Percentiles rank a stretch among this genome's conserved stretches.
Evolutionary conservation across 1,284 basidiomycete genomes (phyloP).

Genomic region (Malassezia equina): DNA sequence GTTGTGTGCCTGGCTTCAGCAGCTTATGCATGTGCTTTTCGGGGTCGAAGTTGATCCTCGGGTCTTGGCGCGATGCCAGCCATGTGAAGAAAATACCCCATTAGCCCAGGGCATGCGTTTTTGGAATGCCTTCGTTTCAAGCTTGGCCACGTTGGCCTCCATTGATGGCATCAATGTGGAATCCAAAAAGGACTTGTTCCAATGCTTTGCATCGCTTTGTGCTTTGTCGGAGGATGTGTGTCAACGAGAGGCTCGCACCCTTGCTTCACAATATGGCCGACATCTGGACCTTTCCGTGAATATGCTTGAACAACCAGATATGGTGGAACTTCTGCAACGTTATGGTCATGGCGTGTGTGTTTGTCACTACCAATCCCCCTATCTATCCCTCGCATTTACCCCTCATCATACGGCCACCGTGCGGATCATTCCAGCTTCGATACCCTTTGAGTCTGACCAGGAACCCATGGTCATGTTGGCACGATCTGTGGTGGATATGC

Average conservation of each 20-base stretch:
- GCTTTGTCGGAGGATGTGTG: neutral
- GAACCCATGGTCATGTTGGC: neutral
- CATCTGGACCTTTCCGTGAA: neutral
- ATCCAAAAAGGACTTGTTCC: slow-evolving; percentile 3
- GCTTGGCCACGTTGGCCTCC: slow-evolving; percentile 3
- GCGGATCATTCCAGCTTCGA: slow-evolving; percentile 1
- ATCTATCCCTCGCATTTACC: slow-evolving; percentile 1
- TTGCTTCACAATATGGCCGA: neutral
- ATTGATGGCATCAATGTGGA: slow-evolving; percentile 7
- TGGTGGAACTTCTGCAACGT: neutral
- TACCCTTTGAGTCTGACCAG: neutral
- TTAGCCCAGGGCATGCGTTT: slow-evolving; percentile 1
- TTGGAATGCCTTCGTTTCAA: neutral
- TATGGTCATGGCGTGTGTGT: slow-evolving; percentile 7
- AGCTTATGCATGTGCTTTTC: slow-evolving; percentile 9
- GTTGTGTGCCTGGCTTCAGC: neutral
- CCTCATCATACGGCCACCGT: slow-evolving; percentile 3
- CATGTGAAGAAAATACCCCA: neutral
- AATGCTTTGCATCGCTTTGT: neutral
- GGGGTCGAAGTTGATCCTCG: neutral
- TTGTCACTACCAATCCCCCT: slow-evolving; percentile 5
- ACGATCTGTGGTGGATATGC: neutral
- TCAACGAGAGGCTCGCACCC: neutral
- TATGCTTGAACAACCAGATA: neutral
- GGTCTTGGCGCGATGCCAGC: neutral